These are phyloP conservation scores for Telopea speciosissima DNA, from an alignment of 177 flowering plant species.

Conservation along the genomic window DNA sequence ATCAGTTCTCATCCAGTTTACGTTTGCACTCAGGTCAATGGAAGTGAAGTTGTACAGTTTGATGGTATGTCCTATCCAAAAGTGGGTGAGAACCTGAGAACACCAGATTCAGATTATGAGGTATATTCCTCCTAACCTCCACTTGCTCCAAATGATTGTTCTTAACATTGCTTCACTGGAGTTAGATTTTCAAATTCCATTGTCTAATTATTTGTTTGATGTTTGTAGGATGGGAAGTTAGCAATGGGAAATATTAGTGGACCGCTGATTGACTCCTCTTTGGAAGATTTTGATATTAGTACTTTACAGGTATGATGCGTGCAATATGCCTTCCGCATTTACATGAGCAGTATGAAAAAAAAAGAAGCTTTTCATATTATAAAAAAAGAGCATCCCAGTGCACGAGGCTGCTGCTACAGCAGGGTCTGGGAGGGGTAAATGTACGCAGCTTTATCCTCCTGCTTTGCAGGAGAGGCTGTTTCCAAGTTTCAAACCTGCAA, in stretches of 20 bases:
- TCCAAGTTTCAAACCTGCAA: no score
- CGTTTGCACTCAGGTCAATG: slow-evolving; percentile 33
- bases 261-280: slow-evolving; percentile 48
- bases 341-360: not conserved
- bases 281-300: slow-evolving; percentile 53
- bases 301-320: slow-evolving; percentile 68
- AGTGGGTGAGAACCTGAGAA: slow-evolving; percentile 28
- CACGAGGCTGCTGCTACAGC: no score
- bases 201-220: slow-evolving; percentile 5
- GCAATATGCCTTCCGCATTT: not conserved
- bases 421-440: no score
- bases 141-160: not conserved
- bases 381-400: no score
- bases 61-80: slow-evolving; percentile 33
- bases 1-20: slow-evolving; percentile 24
- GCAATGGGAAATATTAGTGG: slow-evolving; percentile 34
- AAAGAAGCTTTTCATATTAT: no score
- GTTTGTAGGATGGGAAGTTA: slow-evolving; percentile 51
- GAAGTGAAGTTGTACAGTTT: slow-evolving; percentile 39
- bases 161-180: not conserved
- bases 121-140: slow-evolving; percentile 23
- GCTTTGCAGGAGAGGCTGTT: no score
- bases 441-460: no score
- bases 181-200: not conserved
- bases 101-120: slow-evolving; percentile 61